Percentiles rank a stretch among this genome's conserved stretches.
Conservation (phyloP, 768 basidiomycete genomes). For the Agaricus sinodeliciosus region DNA sequence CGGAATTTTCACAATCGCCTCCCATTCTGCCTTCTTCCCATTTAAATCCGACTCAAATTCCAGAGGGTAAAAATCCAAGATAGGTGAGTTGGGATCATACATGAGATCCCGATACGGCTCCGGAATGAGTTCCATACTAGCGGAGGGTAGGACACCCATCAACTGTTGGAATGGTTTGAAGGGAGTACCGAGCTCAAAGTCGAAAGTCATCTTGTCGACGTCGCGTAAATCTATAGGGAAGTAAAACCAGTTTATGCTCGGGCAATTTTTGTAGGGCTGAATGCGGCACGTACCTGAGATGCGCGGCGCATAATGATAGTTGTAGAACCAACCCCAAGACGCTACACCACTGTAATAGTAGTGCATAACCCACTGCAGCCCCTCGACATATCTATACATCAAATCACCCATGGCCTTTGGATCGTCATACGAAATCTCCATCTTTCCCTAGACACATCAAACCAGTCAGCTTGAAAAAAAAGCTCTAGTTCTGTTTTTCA, state of each 20-base stretch:
- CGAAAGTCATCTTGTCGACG: conserved; percentile 78
- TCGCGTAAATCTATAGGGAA: conserved; percentile 42
- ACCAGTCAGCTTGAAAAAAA: background rate
- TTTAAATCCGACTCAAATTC: conserved; percentile 93
- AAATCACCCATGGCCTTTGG: conserved; percentile 64
- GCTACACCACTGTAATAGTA: conserved; percentile 98
- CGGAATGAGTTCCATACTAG: conserved; percentile 86
- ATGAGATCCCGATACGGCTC: conserved; percentile 89
- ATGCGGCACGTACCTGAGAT: conserved; percentile 67
- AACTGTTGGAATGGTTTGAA: conserved; percentile 94
- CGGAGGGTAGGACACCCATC: conserved; percentile 94
- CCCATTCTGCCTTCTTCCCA: conserved; percentile 99
- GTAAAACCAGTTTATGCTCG: conserved; percentile 4
- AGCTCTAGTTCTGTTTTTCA: too few relatives aligned
- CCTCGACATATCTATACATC: conserved; percentile 81
- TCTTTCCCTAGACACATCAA: conserved; percentile 56
- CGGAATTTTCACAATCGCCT: conserved; percentile 97
- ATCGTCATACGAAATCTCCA: conserved; percentile 73
- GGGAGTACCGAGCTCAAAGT: conserved; percentile 81
- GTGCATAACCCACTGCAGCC: conserved; percentile 98
- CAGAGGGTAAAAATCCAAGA: conserved; percentile 89
- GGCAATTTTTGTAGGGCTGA: background rate
- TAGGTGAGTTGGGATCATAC: conserved; percentile 77
- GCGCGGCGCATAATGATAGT: conserved; percentile 95
- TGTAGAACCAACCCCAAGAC: conserved; percentile 98